phyloP scores from a whole-genome alignment of 2,329 filamentous ascomycete genomes.

The Erysiphe neolycopersici region DNA sequence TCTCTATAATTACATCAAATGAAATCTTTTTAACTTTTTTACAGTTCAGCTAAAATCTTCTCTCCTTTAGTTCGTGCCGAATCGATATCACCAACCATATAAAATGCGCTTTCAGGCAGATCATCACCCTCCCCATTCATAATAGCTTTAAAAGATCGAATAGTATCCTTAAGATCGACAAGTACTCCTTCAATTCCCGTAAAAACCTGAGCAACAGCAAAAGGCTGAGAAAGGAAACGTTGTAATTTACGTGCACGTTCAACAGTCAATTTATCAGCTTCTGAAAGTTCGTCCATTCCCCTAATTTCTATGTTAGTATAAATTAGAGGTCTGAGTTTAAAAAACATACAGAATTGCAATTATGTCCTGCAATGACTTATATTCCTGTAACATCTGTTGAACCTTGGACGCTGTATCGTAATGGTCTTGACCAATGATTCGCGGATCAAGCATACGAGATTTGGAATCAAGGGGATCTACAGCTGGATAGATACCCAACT shows the following conservation, averaged over 20 bases:
- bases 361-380: conserved; percentile 99
- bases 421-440: conserved; percentile 94
- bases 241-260: conserved; percentile 99
- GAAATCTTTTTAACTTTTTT: conserved; percentile 1
- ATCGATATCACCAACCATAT: conserved; percentile 69
- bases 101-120: conserved; percentile 46
- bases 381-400: conserved; percentile 99
- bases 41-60: conserved; percentile 92
- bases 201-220: conserved; percentile 68
- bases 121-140: conserved; percentile 71
- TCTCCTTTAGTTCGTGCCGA: conserved; percentile 90
- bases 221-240: conserved; percentile 98
- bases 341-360: conserved; percentile 60
- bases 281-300: conserved; percentile 98
- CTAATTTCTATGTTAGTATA: not conserved
- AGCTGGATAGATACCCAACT: conserved; percentile 99
- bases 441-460: conserved; percentile 97
- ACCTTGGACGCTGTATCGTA: conserved; percentile 85
- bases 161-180: conserved; percentile 97
- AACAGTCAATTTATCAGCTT: conserved; percentile 98
- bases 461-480: conserved; percentile 99
- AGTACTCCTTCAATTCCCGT: conserved; percentile 66
- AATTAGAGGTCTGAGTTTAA: not conserved
- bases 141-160: conserved; percentile 82
- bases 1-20: too few species aligned